These are phyloP conservation scores for Talaromyces sp. DNA, from an alignment of 2,329 filamentous ascomycete genomes.

Conservation along the genomic window DNA sequence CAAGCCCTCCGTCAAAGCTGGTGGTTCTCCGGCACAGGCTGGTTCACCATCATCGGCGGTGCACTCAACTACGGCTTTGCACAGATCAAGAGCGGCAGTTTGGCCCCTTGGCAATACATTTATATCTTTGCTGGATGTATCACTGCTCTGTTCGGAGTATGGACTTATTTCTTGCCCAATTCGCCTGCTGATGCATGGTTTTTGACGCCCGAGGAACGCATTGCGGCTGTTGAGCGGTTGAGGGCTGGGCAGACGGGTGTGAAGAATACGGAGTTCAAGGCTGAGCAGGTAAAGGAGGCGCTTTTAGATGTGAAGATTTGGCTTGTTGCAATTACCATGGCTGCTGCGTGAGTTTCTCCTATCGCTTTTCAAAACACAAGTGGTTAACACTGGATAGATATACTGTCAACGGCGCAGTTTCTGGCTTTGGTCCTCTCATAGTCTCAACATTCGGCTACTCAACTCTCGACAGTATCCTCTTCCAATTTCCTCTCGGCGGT, in stretches of 20 bases:
- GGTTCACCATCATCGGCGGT: slow-evolving; percentile 61
- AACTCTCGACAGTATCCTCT: slow-evolving; percentile 63
- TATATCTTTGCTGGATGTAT: slow-evolving; percentile 63
- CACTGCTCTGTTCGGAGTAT: slow-evolving; percentile 62
- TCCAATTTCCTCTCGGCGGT: slow-evolving; percentile 70
- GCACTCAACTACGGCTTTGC: slow-evolving; percentile 66
- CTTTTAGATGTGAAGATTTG: slow-evolving; percentile 60
- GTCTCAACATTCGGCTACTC: slow-evolving; percentile 68
- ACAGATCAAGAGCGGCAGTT: slow-evolving; percentile 53
- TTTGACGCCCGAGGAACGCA: slow-evolving; percentile 58
- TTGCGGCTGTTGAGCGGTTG: slow-evolving; percentile 63
- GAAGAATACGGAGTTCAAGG: slow-evolving; percentile 59
- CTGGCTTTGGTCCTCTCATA: slow-evolving; percentile 68
- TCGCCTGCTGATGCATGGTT: slow-evolving; percentile 69
- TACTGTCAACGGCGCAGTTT: slow-evolving; percentile 68
- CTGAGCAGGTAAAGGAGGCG: slow-evolving; percentile 56
- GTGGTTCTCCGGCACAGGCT: slow-evolving; percentile 61
- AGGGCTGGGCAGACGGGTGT: slow-evolving; percentile 62
- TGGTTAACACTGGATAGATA: slow-evolving; percentile 41
- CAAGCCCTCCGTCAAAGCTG: slow-evolving; percentile 63
- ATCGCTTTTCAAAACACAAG: not conserved
- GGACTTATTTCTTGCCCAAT: slow-evolving; percentile 64
- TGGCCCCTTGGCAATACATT: slow-evolving; percentile 67
- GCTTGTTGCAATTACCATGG: slow-evolving; percentile 66
- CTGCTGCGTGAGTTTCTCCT: slow-evolving; percentile 48